phyloP scores from a whole-genome alignment of 306 rosid species.

The Astragalus membranaceus region DNA sequence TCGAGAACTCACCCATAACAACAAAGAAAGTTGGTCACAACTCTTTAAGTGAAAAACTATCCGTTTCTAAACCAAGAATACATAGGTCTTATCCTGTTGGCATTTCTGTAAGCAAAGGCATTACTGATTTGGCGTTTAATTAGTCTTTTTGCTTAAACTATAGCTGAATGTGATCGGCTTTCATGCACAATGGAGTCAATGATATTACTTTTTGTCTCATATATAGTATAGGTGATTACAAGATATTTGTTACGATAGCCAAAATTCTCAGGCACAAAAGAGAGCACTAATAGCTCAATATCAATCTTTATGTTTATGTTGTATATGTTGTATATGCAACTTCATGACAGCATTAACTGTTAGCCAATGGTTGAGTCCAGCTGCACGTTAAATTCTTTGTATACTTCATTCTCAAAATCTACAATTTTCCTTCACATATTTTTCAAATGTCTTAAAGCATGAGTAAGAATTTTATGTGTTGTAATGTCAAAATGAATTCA shows the following conservation, averaged over 20 bases:
- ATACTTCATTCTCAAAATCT: background rate
- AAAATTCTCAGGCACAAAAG: background rate
- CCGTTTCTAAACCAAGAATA: conserved; percentile 26
- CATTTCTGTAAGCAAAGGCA: conserved; percentile 17
- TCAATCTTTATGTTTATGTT: background rate
- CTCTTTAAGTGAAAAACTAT: conserved; percentile 18
- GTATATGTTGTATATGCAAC: background rate
- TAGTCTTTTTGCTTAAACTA: conserved; percentile 17
- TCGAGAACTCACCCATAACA: conserved; percentile 12
- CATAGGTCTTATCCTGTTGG: conserved; percentile 28
- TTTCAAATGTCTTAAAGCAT: background rate
- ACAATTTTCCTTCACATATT: background rate
- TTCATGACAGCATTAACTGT: background rate
- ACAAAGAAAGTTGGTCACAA: conserved; percentile 17
- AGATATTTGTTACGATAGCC: background rate
- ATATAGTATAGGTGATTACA: conserved; percentile 6
- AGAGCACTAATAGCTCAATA: background rate
- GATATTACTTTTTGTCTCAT: background rate
- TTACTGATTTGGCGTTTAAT: conserved; percentile 18
- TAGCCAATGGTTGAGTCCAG: background rate
- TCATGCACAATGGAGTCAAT: background rate
- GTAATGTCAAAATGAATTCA: background rate
- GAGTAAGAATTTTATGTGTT: background rate
- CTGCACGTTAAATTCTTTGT: background rate
- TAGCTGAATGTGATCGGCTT: background rate